Percentiles rank a stretch among this genome's conserved stretches.
Conservation (phyloP, 2,329 filamentous ascomycete genomes). For the Calonectria naviculata region DNA sequence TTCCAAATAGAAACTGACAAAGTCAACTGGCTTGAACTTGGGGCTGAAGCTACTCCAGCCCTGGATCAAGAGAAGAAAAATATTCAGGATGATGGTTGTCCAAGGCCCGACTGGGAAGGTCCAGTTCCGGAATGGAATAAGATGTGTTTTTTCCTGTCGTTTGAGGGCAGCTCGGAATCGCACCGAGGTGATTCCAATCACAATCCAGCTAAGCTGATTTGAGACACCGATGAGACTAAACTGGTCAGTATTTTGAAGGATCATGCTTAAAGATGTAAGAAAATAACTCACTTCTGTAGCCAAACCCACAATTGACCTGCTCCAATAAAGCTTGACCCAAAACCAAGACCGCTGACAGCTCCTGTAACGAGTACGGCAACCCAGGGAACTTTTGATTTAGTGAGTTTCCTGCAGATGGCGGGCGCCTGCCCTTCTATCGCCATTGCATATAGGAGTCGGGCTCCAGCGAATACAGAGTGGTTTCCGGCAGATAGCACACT, state of each 20-base stretch:
- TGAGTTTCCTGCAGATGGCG: conserved; percentile 57
- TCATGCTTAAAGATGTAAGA: neutral
- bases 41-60: conserved; percentile 73
- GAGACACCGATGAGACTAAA: conserved; percentile 71
- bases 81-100: conserved; percentile 67
- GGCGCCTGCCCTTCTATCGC: conserved; percentile 63
- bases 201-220: conserved; percentile 74
- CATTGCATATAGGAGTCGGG: conserved; percentile 49
- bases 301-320: conserved; percentile 74
- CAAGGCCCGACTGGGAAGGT: conserved; percentile 73
- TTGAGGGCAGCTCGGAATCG: conserved; percentile 70
- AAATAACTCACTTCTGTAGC: conserved; percentile 66
- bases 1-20: conserved; percentile 74
- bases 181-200: conserved; percentile 72
- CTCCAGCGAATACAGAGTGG: conserved; percentile 49
- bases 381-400: conserved; percentile 50
- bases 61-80: conserved; percentile 70
- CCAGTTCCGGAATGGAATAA: conserved; percentile 73
- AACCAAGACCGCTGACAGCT: conserved; percentile 69
- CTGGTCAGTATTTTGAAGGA: conserved; percentile 22
- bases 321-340: conserved; percentile 73
- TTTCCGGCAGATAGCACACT: conserved; percentile 51
- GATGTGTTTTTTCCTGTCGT: conserved; percentile 68
- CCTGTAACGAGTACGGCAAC: conserved; percentile 61
- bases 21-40: conserved; percentile 65